phyloP scores from a whole-genome alignment of 1,284 basidiomycete genomes.

The Hymenochaete sp. region DNA sequence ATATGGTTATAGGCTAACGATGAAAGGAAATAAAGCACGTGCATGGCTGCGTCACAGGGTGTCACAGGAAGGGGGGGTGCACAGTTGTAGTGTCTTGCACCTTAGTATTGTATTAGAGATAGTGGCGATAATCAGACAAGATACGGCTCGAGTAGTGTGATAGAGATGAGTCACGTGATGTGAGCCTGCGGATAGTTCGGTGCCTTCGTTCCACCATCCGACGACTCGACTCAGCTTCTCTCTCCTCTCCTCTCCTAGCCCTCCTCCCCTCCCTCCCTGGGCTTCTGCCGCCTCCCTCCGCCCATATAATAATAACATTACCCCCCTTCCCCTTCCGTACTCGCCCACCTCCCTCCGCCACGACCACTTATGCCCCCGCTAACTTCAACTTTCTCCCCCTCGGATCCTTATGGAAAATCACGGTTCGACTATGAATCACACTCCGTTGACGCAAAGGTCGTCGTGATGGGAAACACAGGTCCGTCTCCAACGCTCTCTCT shows the following conservation, averaged over 20 bases:
- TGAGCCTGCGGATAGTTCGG: conserved; percentile 4
- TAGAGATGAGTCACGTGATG: conserved; percentile 4
- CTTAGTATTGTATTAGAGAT: too few relatives aligned
- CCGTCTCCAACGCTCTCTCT: conserved; percentile 21
- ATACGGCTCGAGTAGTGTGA: background rate
- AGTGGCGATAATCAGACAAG: background rate
- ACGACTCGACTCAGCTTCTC: conserved; percentile 6
- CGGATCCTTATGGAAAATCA: conserved; percentile 56
- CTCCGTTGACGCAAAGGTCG: conserved; percentile 91
- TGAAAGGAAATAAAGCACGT: too few relatives aligned
- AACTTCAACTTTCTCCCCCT: conserved; percentile 40
- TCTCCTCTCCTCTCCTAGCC: conserved; percentile 1
- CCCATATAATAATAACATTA: background rate
- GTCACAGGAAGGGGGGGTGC: too few relatives aligned
- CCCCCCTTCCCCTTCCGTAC: conserved; percentile 31
- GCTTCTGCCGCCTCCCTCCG: conserved; percentile 3
- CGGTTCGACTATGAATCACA: conserved; percentile 48
- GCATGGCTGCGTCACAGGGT: too few relatives aligned
- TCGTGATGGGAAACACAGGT: conserved; percentile 95
- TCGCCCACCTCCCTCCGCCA: conserved; percentile 20
- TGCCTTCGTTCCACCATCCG: background rate
- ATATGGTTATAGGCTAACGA: too few relatives aligned
- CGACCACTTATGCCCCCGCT: conserved; percentile 17
- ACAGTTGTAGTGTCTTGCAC: too few relatives aligned
- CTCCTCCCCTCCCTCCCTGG: conserved; percentile 7